Percentiles rank a stretch among this genome's conserved stretches.
Conservation (phyloP, 2,329 filamentous ascomycete genomes). For the Laburnicola sp. region DNA sequence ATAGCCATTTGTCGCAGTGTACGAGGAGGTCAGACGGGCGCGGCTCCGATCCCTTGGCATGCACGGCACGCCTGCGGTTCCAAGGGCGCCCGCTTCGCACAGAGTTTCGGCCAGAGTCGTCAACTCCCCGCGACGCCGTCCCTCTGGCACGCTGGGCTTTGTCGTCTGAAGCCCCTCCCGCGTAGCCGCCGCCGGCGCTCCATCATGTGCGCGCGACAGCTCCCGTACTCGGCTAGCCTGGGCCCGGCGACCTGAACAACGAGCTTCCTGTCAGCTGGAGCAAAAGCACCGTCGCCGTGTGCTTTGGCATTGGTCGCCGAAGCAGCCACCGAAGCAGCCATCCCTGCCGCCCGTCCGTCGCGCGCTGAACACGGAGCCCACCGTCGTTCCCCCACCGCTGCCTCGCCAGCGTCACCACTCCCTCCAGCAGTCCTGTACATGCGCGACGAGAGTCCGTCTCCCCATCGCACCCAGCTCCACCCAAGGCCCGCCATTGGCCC, state of each 20-base stretch:
- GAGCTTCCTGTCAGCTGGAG: conserved; percentile 33
- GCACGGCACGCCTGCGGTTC: neutral
- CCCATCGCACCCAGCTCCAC: neutral
- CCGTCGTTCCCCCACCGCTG: neutral
- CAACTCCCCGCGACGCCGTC: too few relatives aligned
- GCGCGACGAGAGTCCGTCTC: too few relatives aligned
- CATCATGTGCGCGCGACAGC: conserved; percentile 39
- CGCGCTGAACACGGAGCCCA: conserved; percentile 18
- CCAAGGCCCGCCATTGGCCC: neutral
- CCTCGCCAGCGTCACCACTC: neutral
- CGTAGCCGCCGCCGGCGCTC: conserved; percentile 25
- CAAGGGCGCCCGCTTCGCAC: too few relatives aligned
- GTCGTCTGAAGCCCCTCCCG: conserved; percentile 24
- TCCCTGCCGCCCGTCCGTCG: conserved; percentile 1
- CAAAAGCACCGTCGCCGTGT: conserved; percentile 24
- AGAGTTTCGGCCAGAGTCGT: too few relatives aligned
- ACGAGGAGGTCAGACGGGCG: conserved; percentile 7
- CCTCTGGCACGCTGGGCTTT: conserved; percentile 12
- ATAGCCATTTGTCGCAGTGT: conserved; percentile 1
- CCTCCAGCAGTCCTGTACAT: too few relatives aligned
- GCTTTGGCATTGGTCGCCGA: conserved; percentile 34
- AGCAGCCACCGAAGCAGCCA: conserved; percentile 11
- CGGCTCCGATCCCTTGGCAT: conserved; percentile 32
- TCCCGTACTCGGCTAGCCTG: conserved; percentile 34
- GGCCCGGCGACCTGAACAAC: conserved; percentile 26